phyloP scores from a whole-genome alignment of 1,284 basidiomycete genomes.

The Cryptococcus hybrid region DNA sequence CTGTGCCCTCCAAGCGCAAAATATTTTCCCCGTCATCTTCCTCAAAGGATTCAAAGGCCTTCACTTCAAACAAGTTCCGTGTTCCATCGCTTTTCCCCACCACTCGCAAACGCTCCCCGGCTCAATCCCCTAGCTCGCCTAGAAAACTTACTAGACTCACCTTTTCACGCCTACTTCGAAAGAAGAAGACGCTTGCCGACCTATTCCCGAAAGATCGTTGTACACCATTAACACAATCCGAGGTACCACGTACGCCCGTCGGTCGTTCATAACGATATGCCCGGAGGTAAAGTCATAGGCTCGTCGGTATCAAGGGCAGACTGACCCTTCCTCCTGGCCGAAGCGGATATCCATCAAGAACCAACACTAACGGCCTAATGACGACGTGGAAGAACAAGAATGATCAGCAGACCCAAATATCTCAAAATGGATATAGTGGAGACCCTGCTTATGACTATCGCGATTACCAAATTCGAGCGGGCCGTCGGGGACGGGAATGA shows the following conservation, averaged over 20 bases:
- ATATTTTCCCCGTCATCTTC: neutral
- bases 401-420: too few species aligned
- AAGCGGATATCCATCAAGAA: neutral
- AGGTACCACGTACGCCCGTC: neutral
- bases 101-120: neutral
- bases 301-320: neutral
- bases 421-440: too few species aligned
- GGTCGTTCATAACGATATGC: neutral
- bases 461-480: neutral
- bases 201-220: neutral
- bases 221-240: neutral
- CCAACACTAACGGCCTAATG: neutral
- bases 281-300: neutral
- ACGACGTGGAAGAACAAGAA: neutral
- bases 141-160: conserved; percentile 1
- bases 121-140: neutral
- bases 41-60: neutral
- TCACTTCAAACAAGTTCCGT: neutral
- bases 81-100: neutral
- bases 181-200: neutral
- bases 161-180: conserved; percentile 1
- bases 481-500: neutral
- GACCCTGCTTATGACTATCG: too few species aligned
- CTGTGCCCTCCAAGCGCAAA: neutral
- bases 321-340: neutral